Conservation (phyloP, 257 asterid species). For the Ballota nigra region DNA sequence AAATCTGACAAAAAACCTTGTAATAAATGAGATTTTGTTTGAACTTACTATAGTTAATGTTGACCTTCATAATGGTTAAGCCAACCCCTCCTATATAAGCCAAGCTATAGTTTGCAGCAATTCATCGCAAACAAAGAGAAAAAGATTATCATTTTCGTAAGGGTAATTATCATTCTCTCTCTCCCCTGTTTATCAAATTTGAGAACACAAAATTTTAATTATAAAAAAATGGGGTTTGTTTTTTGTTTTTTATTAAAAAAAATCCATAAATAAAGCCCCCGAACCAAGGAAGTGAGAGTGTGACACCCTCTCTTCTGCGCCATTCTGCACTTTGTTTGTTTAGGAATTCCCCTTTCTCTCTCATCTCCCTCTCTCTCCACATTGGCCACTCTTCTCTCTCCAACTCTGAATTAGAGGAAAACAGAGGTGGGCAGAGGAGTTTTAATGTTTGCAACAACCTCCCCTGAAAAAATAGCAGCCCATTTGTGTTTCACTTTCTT, state of each 20-base stretch:
- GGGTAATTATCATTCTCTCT: constrained; percentile 13
- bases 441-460: constrained; percentile 62
- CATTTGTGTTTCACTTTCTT: constrained; percentile 12
- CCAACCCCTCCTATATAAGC: constrained; percentile 38
- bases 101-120: constrained; percentile 26
- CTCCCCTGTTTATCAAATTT: background rate
- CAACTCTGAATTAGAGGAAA: constrained; percentile 66
- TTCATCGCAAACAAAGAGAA: background rate
- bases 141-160: background rate
- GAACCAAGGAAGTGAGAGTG: constrained; percentile 49
- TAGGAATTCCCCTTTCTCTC: constrained; percentile 24
- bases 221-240: background rate
- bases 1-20: constrained; percentile 27
- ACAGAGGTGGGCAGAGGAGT: constrained; percentile 35
- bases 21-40: constrained; percentile 29
- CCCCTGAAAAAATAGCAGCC: constrained; percentile 22
- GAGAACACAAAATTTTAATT: background rate
- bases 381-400: constrained; percentile 38
- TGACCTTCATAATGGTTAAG: constrained; percentile 20
- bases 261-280: constrained; percentile 41
- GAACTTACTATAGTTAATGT: constrained; percentile 26
- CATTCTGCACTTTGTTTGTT: constrained; percentile 45
- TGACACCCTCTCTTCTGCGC: constrained; percentile 38
- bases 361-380: constrained; percentile 31
- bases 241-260: background rate